These are phyloP conservation scores for Scedosporium minutisporum DNA, from an alignment of 2,329 filamentous ascomycete genomes.

Conservation along the genomic window DNA sequence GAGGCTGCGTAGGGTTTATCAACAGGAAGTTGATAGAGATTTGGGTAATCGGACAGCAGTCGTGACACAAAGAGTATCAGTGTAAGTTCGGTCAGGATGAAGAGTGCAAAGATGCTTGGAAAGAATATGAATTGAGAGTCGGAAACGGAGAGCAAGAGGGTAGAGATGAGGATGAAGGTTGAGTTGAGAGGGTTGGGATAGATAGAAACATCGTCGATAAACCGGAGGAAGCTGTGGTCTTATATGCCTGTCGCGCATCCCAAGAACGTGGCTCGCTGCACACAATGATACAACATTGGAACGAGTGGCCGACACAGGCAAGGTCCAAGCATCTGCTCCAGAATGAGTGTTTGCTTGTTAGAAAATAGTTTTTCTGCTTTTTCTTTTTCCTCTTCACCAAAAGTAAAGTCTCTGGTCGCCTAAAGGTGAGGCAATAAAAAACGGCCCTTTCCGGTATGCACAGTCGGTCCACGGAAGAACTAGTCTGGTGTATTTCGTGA, in stretches of 20 bases:
- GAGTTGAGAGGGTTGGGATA: neutral
- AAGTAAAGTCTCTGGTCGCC: neutral
- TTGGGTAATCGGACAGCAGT: neutral
- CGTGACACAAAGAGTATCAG: too few relatives aligned
- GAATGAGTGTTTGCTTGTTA: neutral
- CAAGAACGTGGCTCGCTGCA: neutral
- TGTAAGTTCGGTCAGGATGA: neutral
- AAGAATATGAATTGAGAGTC: neutral
- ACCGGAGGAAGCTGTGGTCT: constrained; percentile 5
- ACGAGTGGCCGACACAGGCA: neutral
- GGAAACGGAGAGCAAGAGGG: too few relatives aligned
- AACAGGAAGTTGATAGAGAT: neutral
- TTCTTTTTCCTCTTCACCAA: neutral
- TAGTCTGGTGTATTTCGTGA: neutral
- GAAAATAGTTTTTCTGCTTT: constrained; percentile 2
- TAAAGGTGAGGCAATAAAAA: constrained; percentile 4
- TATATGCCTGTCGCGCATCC: constrained; percentile 4
- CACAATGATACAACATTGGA: neutral
- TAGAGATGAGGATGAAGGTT: neutral
- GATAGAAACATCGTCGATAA: neutral
- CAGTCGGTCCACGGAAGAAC: constrained; percentile 1
- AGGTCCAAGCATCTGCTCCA: neutral
- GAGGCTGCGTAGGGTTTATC: neutral
- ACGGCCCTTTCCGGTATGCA: constrained; percentile 5
- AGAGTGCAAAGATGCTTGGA: neutral